A percentile compares a stretch with the other conserved stretches of the same genome.
These are phyloP conservation scores for Paraurostyla sp. DNA, from an alignment of 73 alveolate species.

Conservation along the genomic window DNA sequence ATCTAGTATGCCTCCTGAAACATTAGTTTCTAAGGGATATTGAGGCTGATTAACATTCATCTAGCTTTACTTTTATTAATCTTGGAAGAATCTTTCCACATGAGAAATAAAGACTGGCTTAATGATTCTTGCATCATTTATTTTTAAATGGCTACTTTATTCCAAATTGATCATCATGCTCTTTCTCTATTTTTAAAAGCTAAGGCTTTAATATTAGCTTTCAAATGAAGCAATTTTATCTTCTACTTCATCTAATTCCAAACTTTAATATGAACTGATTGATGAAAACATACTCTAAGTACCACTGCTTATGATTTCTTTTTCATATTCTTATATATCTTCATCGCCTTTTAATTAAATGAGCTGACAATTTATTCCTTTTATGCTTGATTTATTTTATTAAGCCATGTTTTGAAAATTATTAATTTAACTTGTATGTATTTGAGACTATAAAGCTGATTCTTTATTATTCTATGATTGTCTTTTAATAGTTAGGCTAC, in stretches of 20 bases:
- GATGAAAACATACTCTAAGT: background rate
- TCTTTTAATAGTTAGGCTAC: background rate
- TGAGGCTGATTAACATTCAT: background rate
- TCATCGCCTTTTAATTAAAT: no score
- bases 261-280: background rate
- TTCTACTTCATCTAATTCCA: background rate
- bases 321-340: background rate
- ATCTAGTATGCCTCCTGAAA: background rate
- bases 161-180: background rate
- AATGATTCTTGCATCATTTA: no score
- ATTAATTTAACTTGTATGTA: no score
- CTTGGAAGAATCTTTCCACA: background rate
- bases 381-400: no score
- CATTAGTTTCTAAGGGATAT: background rate
- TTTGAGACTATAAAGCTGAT: no score
- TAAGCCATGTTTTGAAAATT: no score
- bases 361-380: no score
- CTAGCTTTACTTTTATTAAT: background rate
- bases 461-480: background rate
- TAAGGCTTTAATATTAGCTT: background rate
- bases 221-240: background rate
- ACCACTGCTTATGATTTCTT: no score
- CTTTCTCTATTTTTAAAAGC: background rate
- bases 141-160: no score
- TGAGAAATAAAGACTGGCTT: background rate